Evolutionary conservation across 371 early-diverging fungal species (phyloP).

Genomic region (Mortierella sp.): DNA sequence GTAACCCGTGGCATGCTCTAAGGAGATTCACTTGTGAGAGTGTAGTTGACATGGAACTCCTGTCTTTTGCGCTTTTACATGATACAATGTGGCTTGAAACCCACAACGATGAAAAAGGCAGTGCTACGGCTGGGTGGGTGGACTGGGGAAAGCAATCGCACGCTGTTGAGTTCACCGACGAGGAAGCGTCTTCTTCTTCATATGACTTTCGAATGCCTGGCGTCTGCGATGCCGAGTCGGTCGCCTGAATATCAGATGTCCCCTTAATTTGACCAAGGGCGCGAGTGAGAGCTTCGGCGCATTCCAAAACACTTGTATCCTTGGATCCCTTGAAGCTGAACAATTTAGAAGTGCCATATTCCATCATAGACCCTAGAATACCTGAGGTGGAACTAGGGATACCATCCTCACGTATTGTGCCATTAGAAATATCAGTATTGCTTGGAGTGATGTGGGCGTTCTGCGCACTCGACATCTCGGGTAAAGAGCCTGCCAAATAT

Average conservation of each 20-base stretch:
- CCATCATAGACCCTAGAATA: conserved; percentile 41
- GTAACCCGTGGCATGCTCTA: conserved; percentile 37
- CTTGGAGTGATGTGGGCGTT: conserved; percentile 1
- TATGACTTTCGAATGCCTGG: background rate
- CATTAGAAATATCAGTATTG: background rate
- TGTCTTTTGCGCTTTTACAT: conserved; percentile 56
- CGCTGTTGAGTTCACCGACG: background rate
- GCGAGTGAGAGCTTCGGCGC: conserved; percentile 45
- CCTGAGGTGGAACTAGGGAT: conserved; percentile 14
- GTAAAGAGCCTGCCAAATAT: background rate
- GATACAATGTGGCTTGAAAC: conserved; percentile 45
- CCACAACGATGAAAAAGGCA: conserved; percentile 40
- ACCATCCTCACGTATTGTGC: background rate
- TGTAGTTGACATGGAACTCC: conserved; percentile 53
- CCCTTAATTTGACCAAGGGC: conserved; percentile 46
- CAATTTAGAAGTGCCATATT: conserved; percentile 33
- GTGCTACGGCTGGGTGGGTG: background rate
- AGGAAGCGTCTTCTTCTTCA: background rate
- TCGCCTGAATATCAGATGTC: background rate
- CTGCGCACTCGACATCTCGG: background rate
- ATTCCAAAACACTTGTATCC: conserved; percentile 34
- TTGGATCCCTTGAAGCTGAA: conserved; percentile 41
- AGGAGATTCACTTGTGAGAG: conserved; percentile 52
- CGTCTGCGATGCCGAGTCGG: background rate
- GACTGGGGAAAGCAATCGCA: background rate